Evolutionary conservation across 1,139 yeast genomes (phyloP), one percentile per base, ranked within the genome.

Genomic region (Zygoascus sp.): DNA sequence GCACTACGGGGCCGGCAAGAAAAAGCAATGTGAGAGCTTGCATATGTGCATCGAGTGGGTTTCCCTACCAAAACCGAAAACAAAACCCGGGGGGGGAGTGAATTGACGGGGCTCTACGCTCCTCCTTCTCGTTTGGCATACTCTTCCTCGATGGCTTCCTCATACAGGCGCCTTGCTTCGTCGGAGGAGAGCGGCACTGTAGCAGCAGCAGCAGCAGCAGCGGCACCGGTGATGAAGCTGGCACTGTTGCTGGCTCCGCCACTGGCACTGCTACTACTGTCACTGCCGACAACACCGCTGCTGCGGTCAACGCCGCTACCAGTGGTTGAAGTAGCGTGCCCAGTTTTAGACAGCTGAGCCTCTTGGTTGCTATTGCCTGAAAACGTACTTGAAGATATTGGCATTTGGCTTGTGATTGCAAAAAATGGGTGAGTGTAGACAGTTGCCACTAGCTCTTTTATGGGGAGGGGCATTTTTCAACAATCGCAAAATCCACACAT

Each of bases 41-140:
- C 28, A n/a, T n/a, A n/a, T n/a, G n/a, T n/a, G n/a, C n/a, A n/a
- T n/a, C n/a, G n/a, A n/a, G n/a, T n/a, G n/a, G n/a, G n/a, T n/a
- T n/a, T n/a, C n/a, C n/a, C n/a, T n/a, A n/a, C 27, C 27, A 23
- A 23, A 23, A 23, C 27, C 10, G n/a, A n/a, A n/a, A n/a, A n/a
- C n/a, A n/a, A n/a, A n/a, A n/a, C n/a, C n/a, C n/a, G n/a, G n/a
- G n/a, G n/a, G 28, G 28, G n/a, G 9, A 2, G 6, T 25, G 7
- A n/a, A 10, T 25, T 10, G 3, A 3, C 28, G 28, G 28, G 7
- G n/a, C 9, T 2, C 8, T 25, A 25, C 7, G 60, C 59, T 3
- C 60, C 60, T 23, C 60, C 60, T 42, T 57, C 60, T 19, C 59
- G 53, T 51, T 57, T 57, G 48, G 60, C 60, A 40, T 57, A 57